Conservation (phyloP, 441 rosid genomes). For the Populus hybrid region DNA sequence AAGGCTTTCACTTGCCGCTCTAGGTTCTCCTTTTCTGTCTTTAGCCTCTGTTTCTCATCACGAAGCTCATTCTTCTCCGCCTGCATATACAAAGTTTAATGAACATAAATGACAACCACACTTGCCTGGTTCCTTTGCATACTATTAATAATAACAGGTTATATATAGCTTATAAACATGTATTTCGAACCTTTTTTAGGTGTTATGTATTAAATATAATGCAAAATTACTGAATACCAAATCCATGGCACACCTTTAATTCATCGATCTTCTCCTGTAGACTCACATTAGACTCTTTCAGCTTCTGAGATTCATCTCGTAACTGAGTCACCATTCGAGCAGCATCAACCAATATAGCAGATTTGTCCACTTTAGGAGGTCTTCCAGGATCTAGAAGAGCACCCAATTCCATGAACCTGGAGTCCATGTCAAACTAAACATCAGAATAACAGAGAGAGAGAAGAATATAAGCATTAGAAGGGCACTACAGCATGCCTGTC, state of each 20-base stretch:
- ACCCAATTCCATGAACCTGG: slow-evolving; percentile 65
- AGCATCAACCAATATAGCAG: slow-evolving; percentile 52
- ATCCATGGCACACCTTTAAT: slow-evolving; percentile 46
- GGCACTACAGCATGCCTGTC: slow-evolving; percentile 45
- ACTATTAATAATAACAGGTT: background rate
- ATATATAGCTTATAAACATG: background rate
- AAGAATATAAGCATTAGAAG: background rate
- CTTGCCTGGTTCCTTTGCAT: background rate
- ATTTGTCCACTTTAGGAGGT: slow-evolving; percentile 56
- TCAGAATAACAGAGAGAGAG: background rate
- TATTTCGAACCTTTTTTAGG: background rate
- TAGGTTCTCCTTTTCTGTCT: slow-evolving; percentile 68
- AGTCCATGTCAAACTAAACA: slow-evolving; percentile 17
- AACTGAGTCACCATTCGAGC: slow-evolving; percentile 55
- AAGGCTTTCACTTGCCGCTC: slow-evolving; percentile 55
- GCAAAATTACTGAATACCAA: background rate
- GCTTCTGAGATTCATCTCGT: slow-evolving; percentile 54
- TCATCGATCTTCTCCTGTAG: slow-evolving; percentile 60
- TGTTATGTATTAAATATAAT: background rate
- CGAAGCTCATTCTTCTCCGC: slow-evolving; percentile 73
- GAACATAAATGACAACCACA: background rate
- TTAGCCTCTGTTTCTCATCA: slow-evolving; percentile 75
- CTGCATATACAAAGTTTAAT: slow-evolving; percentile 29
- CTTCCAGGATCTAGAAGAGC: slow-evolving; percentile 63
- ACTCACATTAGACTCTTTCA: slow-evolving; percentile 49